Conservation (phyloP, 2,329 filamentous ascomycete genomes). For the Xylariaceae sp. region DNA sequence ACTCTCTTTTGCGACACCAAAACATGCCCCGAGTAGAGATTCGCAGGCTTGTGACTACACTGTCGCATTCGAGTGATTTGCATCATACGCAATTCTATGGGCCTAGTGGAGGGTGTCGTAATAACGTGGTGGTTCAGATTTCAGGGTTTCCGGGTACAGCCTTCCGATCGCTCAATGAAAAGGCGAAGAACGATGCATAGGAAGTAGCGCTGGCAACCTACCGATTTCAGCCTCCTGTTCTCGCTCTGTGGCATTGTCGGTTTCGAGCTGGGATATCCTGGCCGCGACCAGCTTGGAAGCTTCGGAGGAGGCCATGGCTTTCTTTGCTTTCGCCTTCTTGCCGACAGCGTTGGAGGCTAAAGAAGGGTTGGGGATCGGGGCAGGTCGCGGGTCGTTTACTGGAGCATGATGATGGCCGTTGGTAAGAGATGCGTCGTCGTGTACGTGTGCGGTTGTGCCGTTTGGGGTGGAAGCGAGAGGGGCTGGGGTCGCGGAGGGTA, state of each 20-base stretch:
- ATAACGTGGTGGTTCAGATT: not conserved
- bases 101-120: not conserved
- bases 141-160: not conserved
- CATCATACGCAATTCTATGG: not conserved
- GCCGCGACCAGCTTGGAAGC: slow-evolving; percentile 87
- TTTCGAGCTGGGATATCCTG: slow-evolving; percentile 92
- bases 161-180: not conserved
- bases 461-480: slow-evolving; percentile 30
- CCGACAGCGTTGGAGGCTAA: slow-evolving; percentile 48
- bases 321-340: slow-evolving; percentile 84
- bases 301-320: slow-evolving; percentile 78
- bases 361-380: slow-evolving; percentile 41
- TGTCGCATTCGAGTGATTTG: slow-evolving; percentile 1
- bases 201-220: slow-evolving; percentile 35
- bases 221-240: slow-evolving; percentile 95
- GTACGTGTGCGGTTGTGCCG: slow-evolving; percentile 31
- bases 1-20: too few relatives aligned
- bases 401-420: slow-evolving; percentile 39
- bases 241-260: slow-evolving; percentile 88
- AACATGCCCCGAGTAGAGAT: too few relatives aligned
- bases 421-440: slow-evolving; percentile 30
- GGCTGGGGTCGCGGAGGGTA: slow-evolving; percentile 29
- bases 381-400: slow-evolving; percentile 39
- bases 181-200: not conserved
- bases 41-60: too few relatives aligned